A percentile compares a stretch with the other conserved stretches of the same genome.
phyloP scores from a whole-genome alignment of 176 grass and related monocot genomes.

The Thinopyrum elongatum region DNA sequence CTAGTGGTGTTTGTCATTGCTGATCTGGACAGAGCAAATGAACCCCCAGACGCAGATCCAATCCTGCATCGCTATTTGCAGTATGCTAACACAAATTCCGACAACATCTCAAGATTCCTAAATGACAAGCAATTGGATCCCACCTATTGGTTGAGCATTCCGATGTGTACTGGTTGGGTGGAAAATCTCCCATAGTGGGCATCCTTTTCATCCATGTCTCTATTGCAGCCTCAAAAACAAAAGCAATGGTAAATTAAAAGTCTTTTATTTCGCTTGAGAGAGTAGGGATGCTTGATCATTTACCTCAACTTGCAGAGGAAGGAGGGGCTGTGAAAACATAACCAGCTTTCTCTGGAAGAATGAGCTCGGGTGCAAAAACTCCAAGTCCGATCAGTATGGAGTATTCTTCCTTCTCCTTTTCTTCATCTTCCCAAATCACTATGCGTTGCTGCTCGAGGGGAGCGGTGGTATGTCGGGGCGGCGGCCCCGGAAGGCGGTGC shows the following conservation, averaged over 20 bases:
- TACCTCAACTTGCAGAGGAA: conserved; percentile 25
- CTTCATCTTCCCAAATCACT: conserved; percentile 8
- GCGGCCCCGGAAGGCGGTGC: no score
- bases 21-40: conserved; percentile 12
- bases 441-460: no score
- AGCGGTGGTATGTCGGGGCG: no score
- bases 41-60: conserved; percentile 22
- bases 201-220: conserved; percentile 41
- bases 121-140: conserved; percentile 31
- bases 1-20: background rate
- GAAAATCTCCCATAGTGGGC: conserved; percentile 15
- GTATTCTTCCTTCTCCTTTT: background rate
- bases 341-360: conserved; percentile 8
- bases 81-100: conserved; percentile 20
- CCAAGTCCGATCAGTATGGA: background rate
- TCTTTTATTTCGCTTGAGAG: background rate
- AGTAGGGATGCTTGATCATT: background rate
- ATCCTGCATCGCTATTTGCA: conserved; percentile 10
- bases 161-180: conserved; percentile 6
- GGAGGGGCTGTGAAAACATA: conserved; percentile 11
- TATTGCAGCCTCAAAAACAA: background rate
- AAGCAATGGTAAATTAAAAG: background rate
- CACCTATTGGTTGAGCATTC: background rate
- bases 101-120: conserved; percentile 38
- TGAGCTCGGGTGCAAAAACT: background rate